phyloP scores from a whole-genome alignment of 352 stramenopile species.

The Phytopythium litorale region DNA sequence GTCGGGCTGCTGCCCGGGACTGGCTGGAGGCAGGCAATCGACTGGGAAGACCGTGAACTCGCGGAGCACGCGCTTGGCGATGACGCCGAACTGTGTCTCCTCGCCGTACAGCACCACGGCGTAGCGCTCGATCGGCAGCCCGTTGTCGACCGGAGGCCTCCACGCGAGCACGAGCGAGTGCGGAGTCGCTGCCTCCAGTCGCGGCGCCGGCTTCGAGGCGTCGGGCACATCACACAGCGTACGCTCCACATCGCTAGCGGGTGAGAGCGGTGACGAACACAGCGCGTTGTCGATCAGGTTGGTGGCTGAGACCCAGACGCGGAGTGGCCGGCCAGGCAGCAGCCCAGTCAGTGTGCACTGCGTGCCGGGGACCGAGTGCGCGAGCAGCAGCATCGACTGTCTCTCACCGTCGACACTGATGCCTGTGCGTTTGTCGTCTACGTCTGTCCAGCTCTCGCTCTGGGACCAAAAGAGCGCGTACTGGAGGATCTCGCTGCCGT shows the following conservation, averaged over 20 bases:
- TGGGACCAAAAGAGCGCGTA: conserved; percentile 62
- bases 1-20: neutral
- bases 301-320: conserved; percentile 47
- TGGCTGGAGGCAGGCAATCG: conserved; percentile 13
- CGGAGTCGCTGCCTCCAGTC: conserved; percentile 21
- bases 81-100: conserved; percentile 58
- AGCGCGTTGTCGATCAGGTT: conserved; percentile 64
- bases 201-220: conserved; percentile 13
- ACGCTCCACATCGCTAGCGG: conserved; percentile 19
- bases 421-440: conserved; percentile 2
- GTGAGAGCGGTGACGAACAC: conserved; percentile 39
- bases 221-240: conserved; percentile 58
- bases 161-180: conserved; percentile 44
- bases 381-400: conserved; percentile 26
- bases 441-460: neutral
- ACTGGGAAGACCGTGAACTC: conserved; percentile 22
- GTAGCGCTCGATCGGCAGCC: conserved; percentile 41
- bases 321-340: conserved; percentile 30
- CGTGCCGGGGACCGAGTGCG: conserved; percentile 46
- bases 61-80: conserved; percentile 31
- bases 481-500: conserved; percentile 68
- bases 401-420: neutral
- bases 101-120: conserved; percentile 41
- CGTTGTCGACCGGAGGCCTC: conserved; percentile 43
- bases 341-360: conserved; percentile 37